A percentile compares a stretch with the other conserved stretches of the same genome.
Conservation (phyloP, 2,329 filamentous ascomycete species). For the Escovopsis weberi region DNA sequence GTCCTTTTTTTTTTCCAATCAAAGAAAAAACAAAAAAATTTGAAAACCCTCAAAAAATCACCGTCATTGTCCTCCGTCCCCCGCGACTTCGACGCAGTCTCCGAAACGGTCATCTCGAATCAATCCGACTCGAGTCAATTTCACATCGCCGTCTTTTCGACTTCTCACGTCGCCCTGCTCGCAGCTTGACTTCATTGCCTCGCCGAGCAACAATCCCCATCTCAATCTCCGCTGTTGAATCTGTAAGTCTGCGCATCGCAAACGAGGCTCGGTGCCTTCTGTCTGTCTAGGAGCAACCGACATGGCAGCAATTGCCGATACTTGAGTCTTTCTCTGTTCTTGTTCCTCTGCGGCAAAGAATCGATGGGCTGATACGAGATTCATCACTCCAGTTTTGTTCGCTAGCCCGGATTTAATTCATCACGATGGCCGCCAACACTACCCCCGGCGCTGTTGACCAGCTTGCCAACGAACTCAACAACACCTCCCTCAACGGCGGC, state of each 20-base stretch:
- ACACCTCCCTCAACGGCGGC: constrained; percentile 55
- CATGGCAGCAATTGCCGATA: background rate
- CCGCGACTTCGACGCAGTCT: constrained; percentile 17
- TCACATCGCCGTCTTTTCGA: constrained; percentile 4
- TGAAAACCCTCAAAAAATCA: constrained; percentile 46
- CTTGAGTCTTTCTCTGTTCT: no score
- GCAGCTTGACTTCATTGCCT: constrained; percentile 4
- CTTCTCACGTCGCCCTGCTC: constrained; percentile 4
- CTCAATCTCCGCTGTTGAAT: constrained; percentile 2
- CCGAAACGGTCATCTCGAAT: constrained; percentile 10
- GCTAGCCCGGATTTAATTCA: constrained; percentile 3
- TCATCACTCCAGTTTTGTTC: constrained; percentile 3
- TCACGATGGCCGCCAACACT: constrained; percentile 43
- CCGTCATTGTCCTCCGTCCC: constrained; percentile 20
- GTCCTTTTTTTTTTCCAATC: constrained; percentile 32
- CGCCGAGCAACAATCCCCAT: constrained; percentile 1
- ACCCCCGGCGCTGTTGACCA: constrained; percentile 54
- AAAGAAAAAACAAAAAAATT: constrained; percentile 46
- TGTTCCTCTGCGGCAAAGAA: no score
- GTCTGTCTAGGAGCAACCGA: no score
- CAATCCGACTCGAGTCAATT: constrained; percentile 5
- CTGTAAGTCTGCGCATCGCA: constrained; percentile 3
- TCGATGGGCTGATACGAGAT: background rate
- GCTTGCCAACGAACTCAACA: constrained; percentile 65
- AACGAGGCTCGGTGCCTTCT: background rate